Conservation (phyloP, 1,139 yeast species). For the Yamadazyma sp. region DNA sequence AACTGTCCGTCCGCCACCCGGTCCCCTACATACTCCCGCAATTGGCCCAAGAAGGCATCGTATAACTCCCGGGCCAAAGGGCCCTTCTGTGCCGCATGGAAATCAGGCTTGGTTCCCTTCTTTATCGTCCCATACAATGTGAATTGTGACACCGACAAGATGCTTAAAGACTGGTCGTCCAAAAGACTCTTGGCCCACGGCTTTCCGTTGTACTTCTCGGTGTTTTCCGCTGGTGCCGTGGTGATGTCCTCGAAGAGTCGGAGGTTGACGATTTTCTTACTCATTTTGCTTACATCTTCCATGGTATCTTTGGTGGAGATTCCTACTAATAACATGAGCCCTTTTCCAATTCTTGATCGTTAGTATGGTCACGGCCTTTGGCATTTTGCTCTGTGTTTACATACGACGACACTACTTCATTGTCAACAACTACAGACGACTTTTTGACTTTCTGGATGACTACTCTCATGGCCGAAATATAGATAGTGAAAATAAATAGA, state of each 20-base stretch:
- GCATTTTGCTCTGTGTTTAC: slow-evolving; percentile 22
- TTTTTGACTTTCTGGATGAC: slow-evolving; percentile 84
- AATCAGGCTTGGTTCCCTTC: slow-evolving; percentile 93
- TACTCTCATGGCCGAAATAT: slow-evolving; percentile 62
- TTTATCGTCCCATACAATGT: slow-evolving; percentile 80
- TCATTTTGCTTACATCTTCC: slow-evolving; percentile 67
- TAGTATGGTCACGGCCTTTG: not conserved
- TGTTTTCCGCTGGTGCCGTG: slow-evolving; percentile 29
- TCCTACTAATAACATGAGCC: slow-evolving; percentile 82
- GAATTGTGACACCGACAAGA: slow-evolving; percentile 75
- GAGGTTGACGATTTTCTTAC: slow-evolving; percentile 64
- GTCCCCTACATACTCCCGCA: slow-evolving; percentile 58
- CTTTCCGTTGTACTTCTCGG: slow-evolving; percentile 59
- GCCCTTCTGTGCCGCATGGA: slow-evolving; percentile 86
- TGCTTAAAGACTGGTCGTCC: slow-evolving; percentile 35
- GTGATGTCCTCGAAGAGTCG: slow-evolving; percentile 68
- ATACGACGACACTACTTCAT: slow-evolving; percentile 64
- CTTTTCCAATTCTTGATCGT: slow-evolving; percentile 57
- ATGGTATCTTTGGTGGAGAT: slow-evolving; percentile 72
- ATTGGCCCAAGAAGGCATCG: slow-evolving; percentile 52
- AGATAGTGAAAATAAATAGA: too few relatives aligned
- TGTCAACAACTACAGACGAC: slow-evolving; percentile 85
- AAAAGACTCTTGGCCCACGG: slow-evolving; percentile 44
- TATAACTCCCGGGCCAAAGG: slow-evolving; percentile 68
- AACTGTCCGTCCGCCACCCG: slow-evolving; percentile 83